Evolutionary conservation across 2,329 filamentous ascomycete genomes (phyloP).

Genomic region (Exophiala xenobiotica): DNA sequence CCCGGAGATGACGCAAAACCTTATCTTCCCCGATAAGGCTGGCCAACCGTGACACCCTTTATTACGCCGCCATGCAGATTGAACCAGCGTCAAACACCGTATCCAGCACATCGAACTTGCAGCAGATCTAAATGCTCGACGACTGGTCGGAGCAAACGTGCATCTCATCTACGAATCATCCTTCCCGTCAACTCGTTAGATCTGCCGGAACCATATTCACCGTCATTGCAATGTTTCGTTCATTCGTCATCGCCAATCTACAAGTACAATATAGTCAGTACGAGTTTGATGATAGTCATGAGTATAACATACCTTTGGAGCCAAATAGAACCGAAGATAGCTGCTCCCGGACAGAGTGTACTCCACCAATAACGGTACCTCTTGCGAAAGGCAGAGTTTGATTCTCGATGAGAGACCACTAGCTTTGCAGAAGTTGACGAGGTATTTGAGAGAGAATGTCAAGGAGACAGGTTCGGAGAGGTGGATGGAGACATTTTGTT

Average conservation of each 20-base stretch:
- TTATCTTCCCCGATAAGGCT: constrained; percentile 5
- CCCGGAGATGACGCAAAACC: constrained; percentile 1
- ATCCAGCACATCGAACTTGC: neutral
- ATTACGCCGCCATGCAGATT: neutral
- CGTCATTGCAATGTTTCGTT: constrained; percentile 17
- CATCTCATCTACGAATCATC: neutral
- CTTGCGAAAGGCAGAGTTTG: constrained; percentile 90
- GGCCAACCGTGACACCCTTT: neutral
- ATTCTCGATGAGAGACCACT: constrained; percentile 77
- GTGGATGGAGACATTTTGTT: constrained; percentile 81
- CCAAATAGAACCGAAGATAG: constrained; percentile 94
- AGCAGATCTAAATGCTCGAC: neutral
- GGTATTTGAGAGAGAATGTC: constrained; percentile 98
- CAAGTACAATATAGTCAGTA: constrained; percentile 37
- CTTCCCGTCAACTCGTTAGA: neutral
- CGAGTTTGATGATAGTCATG: neutral
- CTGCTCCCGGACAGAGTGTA: constrained; percentile 78
- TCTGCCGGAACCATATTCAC: neutral
- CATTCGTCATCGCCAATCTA: constrained; percentile 64
- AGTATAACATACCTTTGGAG: constrained; percentile 75
- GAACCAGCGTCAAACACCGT: neutral
- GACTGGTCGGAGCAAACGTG: constrained; percentile 1
- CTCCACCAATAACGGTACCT: constrained; percentile 94
- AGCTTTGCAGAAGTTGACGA: constrained; percentile 99
- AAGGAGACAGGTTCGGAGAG: constrained; percentile 89